Percentiles rank a stretch among this genome's conserved stretches.
Evolutionary conservation across 2,329 filamentous ascomycete species (phyloP).

Genomic region (Cercospora sesami): DNA sequence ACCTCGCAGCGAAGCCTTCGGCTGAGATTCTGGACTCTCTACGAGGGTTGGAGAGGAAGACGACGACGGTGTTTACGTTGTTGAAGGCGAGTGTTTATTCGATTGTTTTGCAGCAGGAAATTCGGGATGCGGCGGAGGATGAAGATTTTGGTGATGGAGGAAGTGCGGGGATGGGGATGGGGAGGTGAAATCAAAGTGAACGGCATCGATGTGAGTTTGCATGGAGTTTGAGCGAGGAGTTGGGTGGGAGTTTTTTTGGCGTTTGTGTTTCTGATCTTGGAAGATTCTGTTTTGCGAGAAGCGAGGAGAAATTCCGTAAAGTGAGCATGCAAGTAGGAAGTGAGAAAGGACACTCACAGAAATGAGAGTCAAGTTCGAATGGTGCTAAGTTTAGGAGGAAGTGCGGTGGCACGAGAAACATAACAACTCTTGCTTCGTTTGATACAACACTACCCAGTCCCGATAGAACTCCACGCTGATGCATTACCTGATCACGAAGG

Average conservation of each 20-base stretch:
- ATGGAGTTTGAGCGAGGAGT: constrained; percentile 2
- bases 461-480: neutral
- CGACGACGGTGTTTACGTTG: constrained; percentile 88
- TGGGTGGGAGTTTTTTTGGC: neutral
- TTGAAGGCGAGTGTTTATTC: constrained; percentile 98
- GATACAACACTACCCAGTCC: neutral
- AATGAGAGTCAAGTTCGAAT: neutral
- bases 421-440: neutral
- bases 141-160: neutral
- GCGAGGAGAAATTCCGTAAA: neutral
- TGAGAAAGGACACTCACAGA: neutral
- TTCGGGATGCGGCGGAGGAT: constrained; percentile 63
- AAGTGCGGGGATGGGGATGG: constrained; percentile 3
- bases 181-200: neutral
- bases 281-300: neutral
- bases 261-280: neutral
- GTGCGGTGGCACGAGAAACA: neutral
- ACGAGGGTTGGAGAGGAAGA: constrained; percentile 87
- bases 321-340: neutral
- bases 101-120: constrained; percentile 97
- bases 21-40: constrained; percentile 83
- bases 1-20: constrained; percentile 62
- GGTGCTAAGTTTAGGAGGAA: neutral
- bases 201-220: neutral
- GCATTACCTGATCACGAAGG: neutral